Evolutionary conservation across 2,329 filamentous ascomycete species (phyloP), one percentile per base, ranked within the genome.

Genomic region (Aspergillus pseudoviridinutans): DNA sequence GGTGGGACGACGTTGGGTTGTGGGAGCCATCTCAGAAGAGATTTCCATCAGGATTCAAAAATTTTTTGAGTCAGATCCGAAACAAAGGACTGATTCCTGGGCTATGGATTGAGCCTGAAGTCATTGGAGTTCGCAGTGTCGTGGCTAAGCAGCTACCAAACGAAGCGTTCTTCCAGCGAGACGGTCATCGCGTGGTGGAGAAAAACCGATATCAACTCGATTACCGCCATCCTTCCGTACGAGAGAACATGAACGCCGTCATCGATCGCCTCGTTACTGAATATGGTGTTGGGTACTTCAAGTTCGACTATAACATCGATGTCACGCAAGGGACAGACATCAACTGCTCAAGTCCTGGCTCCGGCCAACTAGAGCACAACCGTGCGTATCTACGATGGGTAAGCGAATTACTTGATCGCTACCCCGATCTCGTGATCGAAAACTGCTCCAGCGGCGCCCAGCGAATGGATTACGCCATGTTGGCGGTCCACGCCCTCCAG

Each of bases 301-400:
- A 74, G 46, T 74, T 74, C 46, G 72, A 75, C 57, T 74, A 74
- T 57, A 75, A 75, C 44, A 71, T 75, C 32, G 72, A 75, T 3
- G 67, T 73, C 17, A 62, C 64, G 0, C 67, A 72, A 44, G 72
- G 71, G 6, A 74, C 71, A 1, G 71, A 74, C 46, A 32, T 66
- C 28, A 35, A 62, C 50, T 42, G 46, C 28, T 59, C 54, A 28
- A 67, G 61, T 51, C 44, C 66, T 0, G 71, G 73, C 1, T 60
- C 60, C 0, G 71, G 56, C 0, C 66, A 68, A 1, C 60, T 75
- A 1, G 64, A 62, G 1, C 72, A 75, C 55, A 62, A 73, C 1
- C 65, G 71, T 7, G 70, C 70, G 2, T 75, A 74, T 29, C 63
- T 74, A 1, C 27, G 41, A 12, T 75, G 73, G 73, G 62, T 75